Conservation (phyloP, 139 green algal genomes). For the Diplosphaera chodatii region DNA sequence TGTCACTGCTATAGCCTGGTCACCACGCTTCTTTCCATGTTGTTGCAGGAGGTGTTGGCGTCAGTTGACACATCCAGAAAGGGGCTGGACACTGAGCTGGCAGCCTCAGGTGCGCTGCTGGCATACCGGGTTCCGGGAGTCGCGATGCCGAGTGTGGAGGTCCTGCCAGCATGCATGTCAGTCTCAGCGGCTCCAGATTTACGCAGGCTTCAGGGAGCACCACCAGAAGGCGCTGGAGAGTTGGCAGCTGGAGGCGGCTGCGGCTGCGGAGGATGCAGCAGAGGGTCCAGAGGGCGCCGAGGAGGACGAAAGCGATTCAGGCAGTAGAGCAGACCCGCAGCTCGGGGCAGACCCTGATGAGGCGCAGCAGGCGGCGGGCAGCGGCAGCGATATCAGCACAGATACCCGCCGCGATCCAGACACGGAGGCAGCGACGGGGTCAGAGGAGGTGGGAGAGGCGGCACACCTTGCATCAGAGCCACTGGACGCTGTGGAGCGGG, state of each 20-base stretch:
- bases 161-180: too few species aligned
- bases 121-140: too few species aligned
- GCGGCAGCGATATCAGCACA: too few species aligned
- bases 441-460: neutral
- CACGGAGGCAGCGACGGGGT: neutral
- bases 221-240: conserved; percentile 41
- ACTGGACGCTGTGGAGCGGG: neutral
- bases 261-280: neutral
- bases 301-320: neutral
- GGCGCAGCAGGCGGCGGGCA: neutral
- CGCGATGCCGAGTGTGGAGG: too few species aligned
- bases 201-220: conserved; percentile 51
- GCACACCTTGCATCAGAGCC: neutral
- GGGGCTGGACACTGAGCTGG: conserved; percentile 52
- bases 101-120: conserved; percentile 30
- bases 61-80: neutral
- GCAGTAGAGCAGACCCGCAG: neutral
- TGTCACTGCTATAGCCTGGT: too few species aligned
- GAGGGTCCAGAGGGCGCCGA: neutral
- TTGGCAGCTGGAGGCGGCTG: neutral
- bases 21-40: too few species aligned
- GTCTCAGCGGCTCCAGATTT: too few species aligned
- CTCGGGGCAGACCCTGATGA: neutral
- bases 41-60: conserved; percentile 7
- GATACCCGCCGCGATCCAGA: too few species aligned